A percentile compares a stretch with the other conserved stretches of the same genome.
These are phyloP conservation scores for Termitomyces sp. DNA, from an alignment of 768 basidiomycete genomes.

Conservation along the genomic window DNA sequence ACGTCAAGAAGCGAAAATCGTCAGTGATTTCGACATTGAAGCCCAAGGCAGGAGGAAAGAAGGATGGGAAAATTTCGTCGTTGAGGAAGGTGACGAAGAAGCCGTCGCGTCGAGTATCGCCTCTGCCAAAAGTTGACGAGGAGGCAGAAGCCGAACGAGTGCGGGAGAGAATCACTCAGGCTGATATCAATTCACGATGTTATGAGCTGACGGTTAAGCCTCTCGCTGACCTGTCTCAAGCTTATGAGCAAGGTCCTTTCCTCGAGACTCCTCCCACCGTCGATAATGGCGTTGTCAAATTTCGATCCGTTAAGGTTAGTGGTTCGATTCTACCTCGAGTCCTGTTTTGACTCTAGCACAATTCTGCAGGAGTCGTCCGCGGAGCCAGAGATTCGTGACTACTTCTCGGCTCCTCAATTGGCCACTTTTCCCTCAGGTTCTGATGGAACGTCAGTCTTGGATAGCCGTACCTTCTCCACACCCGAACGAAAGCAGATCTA, in stretches of 20 bases:
- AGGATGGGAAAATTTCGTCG: slow-evolving; percentile 28
- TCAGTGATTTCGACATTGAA: slow-evolving; percentile 26
- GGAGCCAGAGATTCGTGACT: slow-evolving; percentile 56
- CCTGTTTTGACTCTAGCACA: slow-evolving; percentile 5
- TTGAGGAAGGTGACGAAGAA: slow-evolving; percentile 31
- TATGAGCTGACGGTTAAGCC: slow-evolving; percentile 78
- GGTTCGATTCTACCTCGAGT: not conserved
- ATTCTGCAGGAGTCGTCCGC: slow-evolving; percentile 42
- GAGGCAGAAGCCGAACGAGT: slow-evolving; percentile 33
- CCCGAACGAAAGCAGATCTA: slow-evolving; percentile 72
- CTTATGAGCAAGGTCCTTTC: slow-evolving; percentile 45
- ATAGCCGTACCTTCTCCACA: slow-evolving; percentile 51
- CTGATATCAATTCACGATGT: slow-evolving; percentile 64
- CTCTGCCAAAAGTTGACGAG: slow-evolving; percentile 59
- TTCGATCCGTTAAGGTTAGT: slow-evolving; percentile 45
- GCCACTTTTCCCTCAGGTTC: slow-evolving; percentile 22
- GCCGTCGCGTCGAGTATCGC: slow-evolving; percentile 44
- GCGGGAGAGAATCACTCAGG: slow-evolving; percentile 36
- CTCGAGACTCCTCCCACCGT: slow-evolving; percentile 26
- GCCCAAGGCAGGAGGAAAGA: slow-evolving; percentile 28
- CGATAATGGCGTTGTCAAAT: slow-evolving; percentile 30
- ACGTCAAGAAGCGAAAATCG: slow-evolving; percentile 61
- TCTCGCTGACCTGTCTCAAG: slow-evolving; percentile 69
- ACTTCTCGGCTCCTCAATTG: slow-evolving; percentile 35
- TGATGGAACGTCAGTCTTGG: slow-evolving; percentile 22